These are phyloP conservation scores for Piper longum DNA, from an alignment of 164 flowering plant genomes.

Conservation along the genomic window DNA sequence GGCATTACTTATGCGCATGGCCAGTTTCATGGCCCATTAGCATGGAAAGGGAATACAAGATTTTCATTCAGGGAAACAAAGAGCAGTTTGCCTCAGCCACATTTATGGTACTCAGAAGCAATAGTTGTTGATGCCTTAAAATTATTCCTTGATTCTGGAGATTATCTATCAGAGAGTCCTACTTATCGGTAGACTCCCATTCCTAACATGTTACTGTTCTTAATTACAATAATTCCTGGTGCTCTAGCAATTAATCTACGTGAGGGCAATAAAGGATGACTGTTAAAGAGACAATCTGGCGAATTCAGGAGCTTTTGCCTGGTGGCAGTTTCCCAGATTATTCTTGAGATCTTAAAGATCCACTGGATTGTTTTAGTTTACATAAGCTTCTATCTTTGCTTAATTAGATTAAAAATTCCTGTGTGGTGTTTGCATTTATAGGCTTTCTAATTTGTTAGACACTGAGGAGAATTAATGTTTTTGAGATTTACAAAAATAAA, in stretches of 20 bases:
- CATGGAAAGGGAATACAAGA: constrained; percentile 22
- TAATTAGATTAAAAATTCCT: no score
- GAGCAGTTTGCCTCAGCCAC: constrained; percentile 45
- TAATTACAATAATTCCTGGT: background rate
- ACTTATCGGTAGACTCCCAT: constrained; percentile 50
- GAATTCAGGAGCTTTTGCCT: background rate
- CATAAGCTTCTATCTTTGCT: background rate
- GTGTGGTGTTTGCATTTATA: no score
- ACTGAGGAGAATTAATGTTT: no score
- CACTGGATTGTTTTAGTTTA: no score
- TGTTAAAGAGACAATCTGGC: no score
- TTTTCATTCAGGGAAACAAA: constrained; percentile 28
- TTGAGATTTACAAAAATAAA: no score
- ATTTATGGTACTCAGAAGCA: constrained; percentile 72
- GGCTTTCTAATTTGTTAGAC: no score
- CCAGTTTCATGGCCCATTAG: constrained; percentile 11
- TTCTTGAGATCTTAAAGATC: background rate
- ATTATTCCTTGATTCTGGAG: constrained; percentile 63
- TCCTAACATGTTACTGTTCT: no score
- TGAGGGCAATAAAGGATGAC: no score
- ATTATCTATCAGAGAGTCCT: constrained; percentile 44
- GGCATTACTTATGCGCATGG: constrained; percentile 9
- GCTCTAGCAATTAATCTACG: no score
- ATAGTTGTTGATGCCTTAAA: constrained; percentile 46
- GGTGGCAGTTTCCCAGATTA: background rate